phyloP scores from a whole-genome alignment of 2,329 filamentous ascomycete species.

The Chalaropsis thielavioides region DNA sequence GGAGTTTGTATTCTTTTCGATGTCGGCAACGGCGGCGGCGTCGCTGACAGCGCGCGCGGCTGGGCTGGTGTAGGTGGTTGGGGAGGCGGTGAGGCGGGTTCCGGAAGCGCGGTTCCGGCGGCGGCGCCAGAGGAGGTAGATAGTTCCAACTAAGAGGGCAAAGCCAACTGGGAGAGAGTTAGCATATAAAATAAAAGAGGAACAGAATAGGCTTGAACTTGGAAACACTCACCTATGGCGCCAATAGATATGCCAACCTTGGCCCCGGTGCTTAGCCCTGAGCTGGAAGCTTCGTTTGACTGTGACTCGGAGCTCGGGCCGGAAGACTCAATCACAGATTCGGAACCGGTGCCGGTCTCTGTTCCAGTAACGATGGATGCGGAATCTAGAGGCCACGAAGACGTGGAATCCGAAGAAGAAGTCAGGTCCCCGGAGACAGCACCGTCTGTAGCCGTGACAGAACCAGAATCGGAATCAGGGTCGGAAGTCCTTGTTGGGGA shows the following conservation, averaged over 20 bases:
- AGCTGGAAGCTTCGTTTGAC: neutral
- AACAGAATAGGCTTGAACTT: neutral
- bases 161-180: conserved; percentile 4
- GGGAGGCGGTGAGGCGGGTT: neutral
- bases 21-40: neutral
- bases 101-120: neutral
- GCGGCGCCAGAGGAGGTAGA: conserved; percentile 4
- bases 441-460: neutral
- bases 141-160: neutral
- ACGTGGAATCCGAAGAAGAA: neutral
- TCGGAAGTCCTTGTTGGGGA: neutral
- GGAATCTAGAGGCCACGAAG: neutral
- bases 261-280: neutral
- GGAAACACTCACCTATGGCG: conserved; percentile 6
- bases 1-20: conserved; percentile 10
- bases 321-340: neutral
- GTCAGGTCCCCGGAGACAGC: neutral
- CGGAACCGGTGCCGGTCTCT: neutral
- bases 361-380: neutral
- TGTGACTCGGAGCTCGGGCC: neutral
- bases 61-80: neutral
- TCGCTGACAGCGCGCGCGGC: neutral
- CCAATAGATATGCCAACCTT: conserved; percentile 9
- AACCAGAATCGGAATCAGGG: neutral
- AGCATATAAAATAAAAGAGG: neutral